Evolutionary conservation across 352 stramenopile genomes (phyloP).

Genomic region (Pythium vanterpoolii): DNA sequence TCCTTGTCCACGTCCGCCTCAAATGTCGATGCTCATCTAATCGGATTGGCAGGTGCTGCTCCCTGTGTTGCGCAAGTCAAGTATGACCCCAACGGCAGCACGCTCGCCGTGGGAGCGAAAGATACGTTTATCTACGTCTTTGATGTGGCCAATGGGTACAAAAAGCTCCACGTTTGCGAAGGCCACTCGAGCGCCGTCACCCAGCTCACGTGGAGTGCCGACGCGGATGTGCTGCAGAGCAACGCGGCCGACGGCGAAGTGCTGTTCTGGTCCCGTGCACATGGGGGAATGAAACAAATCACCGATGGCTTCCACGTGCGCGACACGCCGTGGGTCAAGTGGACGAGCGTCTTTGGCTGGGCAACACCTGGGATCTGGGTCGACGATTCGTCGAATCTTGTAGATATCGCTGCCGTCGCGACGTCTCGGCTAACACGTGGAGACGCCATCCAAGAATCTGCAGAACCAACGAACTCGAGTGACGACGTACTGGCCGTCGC

Average conservation of each 20-base stretch:
- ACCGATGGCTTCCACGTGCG: slow-evolving; percentile 56
- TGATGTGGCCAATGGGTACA: slow-evolving; percentile 44
- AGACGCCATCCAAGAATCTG: not conserved
- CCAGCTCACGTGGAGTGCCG: slow-evolving; percentile 86
- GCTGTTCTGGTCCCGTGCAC: slow-evolving; percentile 47
- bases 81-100: slow-evolving; percentile 45
- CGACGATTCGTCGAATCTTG: slow-evolving; percentile 43
- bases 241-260: slow-evolving; percentile 74
- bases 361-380: slow-evolving; percentile 57
- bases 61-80: slow-evolving; percentile 40
- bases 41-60: slow-evolving; percentile 4
- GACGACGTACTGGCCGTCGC: slow-evolving; percentile 52
- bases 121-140: slow-evolving; percentile 70
- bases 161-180: slow-evolving; percentile 59
- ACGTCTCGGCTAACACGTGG: slow-evolving; percentile 24
- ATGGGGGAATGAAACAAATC: slow-evolving; percentile 49
- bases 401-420: slow-evolving; percentile 46
- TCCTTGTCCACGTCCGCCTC: not conserved
- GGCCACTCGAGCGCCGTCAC: slow-evolving; percentile 78
- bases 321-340: slow-evolving; percentile 57
- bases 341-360: slow-evolving; percentile 73
- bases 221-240: slow-evolving; percentile 75
- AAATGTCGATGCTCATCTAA: slow-evolving; percentile 11
- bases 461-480: not conserved
- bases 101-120: slow-evolving; percentile 47